Conservation (phyloP, 1,284 basidiomycete genomes). For the Sanghuangporus sanghuang region DNA sequence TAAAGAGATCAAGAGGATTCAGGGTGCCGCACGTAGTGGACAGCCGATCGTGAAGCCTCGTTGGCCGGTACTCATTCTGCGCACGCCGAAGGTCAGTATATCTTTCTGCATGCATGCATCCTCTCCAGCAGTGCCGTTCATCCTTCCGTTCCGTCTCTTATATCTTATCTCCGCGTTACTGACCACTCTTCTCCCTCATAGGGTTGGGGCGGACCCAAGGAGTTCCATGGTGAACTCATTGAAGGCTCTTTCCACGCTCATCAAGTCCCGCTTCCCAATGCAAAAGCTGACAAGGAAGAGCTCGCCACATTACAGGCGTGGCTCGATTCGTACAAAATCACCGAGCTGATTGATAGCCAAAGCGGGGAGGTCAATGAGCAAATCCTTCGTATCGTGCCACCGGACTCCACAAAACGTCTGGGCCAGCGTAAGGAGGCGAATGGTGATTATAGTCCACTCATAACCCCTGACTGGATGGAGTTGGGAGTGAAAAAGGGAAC, state of each 20-base stretch:
- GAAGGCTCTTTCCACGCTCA: slow-evolving; percentile 76
- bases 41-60: slow-evolving; percentile 77
- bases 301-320: slow-evolving; percentile 61
- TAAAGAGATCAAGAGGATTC: slow-evolving; percentile 73
- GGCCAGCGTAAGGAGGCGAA: slow-evolving; percentile 67
- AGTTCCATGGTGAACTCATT: slow-evolving; percentile 59
- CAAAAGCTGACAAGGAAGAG: slow-evolving; percentile 59
- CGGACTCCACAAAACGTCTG: slow-evolving; percentile 47
- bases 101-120: neutral
- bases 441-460: slow-evolving; percentile 54
- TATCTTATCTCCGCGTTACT: neutral
- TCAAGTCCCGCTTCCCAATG: slow-evolving; percentile 77
- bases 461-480: slow-evolving; percentile 61
- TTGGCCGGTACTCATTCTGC: slow-evolving; percentile 81
- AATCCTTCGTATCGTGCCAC: slow-evolving; percentile 56
- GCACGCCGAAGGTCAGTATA: slow-evolving; percentile 63
- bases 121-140: neutral
- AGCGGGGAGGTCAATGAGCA: slow-evolving; percentile 42
- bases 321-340: slow-evolving; percentile 62
- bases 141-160: neutral
- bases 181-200: slow-evolving; percentile 15
- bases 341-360: slow-evolving; percentile 54
- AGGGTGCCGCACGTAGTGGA: slow-evolving; percentile 69
- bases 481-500: slow-evolving; percentile 48
- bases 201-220: slow-evolving; percentile 67